Base-by-base conservation (phyloP, 2,329 filamentous ascomycete genomes). In the Dactylonectria macrodidyma region DNA sequence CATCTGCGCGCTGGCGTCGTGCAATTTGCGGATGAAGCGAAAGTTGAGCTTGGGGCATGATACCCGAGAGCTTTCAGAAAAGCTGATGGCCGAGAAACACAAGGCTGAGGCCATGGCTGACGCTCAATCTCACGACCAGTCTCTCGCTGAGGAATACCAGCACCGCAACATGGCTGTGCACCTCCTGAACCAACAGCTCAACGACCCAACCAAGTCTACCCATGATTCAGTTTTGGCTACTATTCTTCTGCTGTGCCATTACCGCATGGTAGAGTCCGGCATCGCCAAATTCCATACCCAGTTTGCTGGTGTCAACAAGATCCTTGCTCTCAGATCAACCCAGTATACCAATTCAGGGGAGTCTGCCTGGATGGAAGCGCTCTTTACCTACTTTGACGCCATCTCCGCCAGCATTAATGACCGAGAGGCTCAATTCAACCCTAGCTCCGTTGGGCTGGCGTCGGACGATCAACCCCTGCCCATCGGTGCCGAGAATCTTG, bases 381-480 rank as follows among this genome's bases (percentile, higher is more conserved):
- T 97, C 73, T 98, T 98, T 77, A 96, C 94, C 38, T 97, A 95
- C 87, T 97, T 97, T 78, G 95, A 98, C 79, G 94, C 95, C 62
- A 94, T 98, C 83, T 95, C 94, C 0, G 94, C 94, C 46, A 95
- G 93, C 59, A 94, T 97, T 78, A 98, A 98, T 75, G 93, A 97
- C 80, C 90, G 95, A 59, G 95, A 98, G 81, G 90, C 93, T 34
- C 94, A 97, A 79, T 88, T 97, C 19, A 86, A 90, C 70, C 88
- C 90, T 12, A 85, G 89, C 33, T 90, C 93, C 76, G 88, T 92
- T 73, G 93, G 83, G 10, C 78, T 84, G 16, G 76, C 81, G 54
- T 77, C 84, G 1, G 86, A 87, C 47, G 80, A 84, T 16, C 84
- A 84, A 48, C 78, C 88, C 3, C 79, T 89, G 4, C 85, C 86